These are phyloP conservation scores for Diplodia intermedia DNA, from an alignment of 2,329 filamentous ascomycete species.

Conservation along the genomic window DNA sequence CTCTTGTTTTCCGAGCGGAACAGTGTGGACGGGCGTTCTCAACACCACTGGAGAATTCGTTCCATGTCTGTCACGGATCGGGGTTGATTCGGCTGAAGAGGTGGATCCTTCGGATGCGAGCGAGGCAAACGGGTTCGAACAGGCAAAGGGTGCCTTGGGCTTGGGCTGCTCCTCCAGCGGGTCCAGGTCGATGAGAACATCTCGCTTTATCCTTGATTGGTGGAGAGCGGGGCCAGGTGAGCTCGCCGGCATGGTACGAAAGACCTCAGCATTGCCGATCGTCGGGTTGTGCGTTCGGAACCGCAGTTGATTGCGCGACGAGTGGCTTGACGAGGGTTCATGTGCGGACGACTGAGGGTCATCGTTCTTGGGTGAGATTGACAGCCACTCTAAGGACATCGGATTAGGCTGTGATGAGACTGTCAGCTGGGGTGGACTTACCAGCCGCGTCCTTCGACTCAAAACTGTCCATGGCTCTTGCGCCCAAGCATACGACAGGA, in stretches of 20 bases:
- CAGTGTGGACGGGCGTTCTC: neutral
- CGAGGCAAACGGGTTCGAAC: neutral
- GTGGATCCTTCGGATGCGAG: neutral
- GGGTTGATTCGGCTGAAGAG: neutral
- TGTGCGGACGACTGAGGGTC: neutral
- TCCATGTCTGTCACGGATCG: neutral
- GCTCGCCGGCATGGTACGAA: neutral
- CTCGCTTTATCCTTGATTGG: neutral
- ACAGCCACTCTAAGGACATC: slow-evolving; percentile 10
- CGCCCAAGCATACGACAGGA: neutral
- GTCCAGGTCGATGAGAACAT: neutral
- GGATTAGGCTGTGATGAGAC: neutral
- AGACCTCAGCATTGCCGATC: no score
- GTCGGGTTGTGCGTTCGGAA: neutral
- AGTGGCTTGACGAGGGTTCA: neutral
- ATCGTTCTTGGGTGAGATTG: neutral
- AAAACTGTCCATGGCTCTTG: neutral
- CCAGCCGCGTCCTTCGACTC: slow-evolving; percentile 15
- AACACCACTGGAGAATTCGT: neutral
- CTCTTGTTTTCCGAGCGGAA: neutral
- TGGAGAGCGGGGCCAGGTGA: neutral
- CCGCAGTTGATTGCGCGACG: neutral
- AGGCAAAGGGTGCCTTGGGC: neutral
- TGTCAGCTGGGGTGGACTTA: neutral
- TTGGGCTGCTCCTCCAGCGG: neutral